Base-by-base conservation (phyloP, 169 alveolate genomes). In the Plasmodium adleri region DNA sequence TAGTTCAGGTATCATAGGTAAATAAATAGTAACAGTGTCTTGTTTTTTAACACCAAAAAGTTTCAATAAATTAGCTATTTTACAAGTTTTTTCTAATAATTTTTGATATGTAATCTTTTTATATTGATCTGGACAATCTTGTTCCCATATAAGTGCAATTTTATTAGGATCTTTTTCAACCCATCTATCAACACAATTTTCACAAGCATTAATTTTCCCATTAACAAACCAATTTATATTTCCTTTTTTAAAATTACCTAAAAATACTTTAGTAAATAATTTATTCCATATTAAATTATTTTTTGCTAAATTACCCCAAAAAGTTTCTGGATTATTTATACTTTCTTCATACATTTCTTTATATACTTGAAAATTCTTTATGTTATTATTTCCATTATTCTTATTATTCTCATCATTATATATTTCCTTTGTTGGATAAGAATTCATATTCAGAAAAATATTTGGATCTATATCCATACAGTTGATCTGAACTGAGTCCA, bases 1-100 rank as follows among this genome's bases (percentile, higher is more conserved):
- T 12, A 97, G 92, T 85, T 97, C 99, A 28, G 99, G 99, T 0
- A 97, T 96, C 98, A 96, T 97, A 17, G 99, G 99, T 97, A 98
- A 96, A 95, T 98, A 98, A 78, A 98, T 97, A 22, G 98, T 96
- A 2, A 98, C 99, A 74, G 96, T 92, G 91, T 98, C 99, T 58
- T 99, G 99, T 90, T 97, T 98, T 28, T 93, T 83, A 32, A 98
- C 98, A 12, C 99, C 99, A 70, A 94, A 90, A n/a, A 95, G 71
- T 72, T 95, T 93, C 45, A 98, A 94, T 76, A 97, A 97, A 64
- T 97, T 96, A 3, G 99, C 98, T 74, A 96, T 94, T 86, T 95
- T 95, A 70, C 98, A 96, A 1, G 95, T 95, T 54, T 86, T 88
- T 59, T 94, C 91, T 49, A 90, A 94, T 54, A 97, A 94, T 87